Base-by-base conservation (phyloP, 805 yeast species). In the Lachancea quebecensis region DNA sequence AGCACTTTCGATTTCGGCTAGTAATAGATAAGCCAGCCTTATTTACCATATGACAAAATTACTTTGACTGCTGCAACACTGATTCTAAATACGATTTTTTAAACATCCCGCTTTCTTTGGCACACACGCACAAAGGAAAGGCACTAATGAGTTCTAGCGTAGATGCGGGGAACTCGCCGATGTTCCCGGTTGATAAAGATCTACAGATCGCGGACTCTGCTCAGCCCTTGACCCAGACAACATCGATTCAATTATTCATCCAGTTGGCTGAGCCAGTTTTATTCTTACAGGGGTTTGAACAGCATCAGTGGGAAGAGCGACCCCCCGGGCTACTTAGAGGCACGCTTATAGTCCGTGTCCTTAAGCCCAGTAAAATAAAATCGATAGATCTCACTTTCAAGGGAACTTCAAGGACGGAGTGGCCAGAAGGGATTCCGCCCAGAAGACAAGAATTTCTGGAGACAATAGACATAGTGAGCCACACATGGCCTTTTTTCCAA, bases 381-480 rank as follows among this genome's bases (percentile, higher is more conserved):
- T 60, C 75, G 15, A 77, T 90, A 10, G 60, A 68, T 4, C 68
- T 90, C 39, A 68, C 72, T 1, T 79, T 90, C 54, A 72, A 73
- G 42, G 97, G 96, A 1, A 59, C 63, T 1, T 76, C 85, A 32
- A 73, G 85, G 52, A 90, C 96, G 0, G 96, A 90, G 49, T 90
- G 97, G 96, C 97, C 97, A 2, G 97, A 93, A 58, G 99, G 99
- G 2, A 90, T 91, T 15, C 98, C 98, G 0, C 96, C 97, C 0
- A 86, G 84, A 59, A 80, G 81, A 52, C 70, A 71, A 14, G 84
- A 80, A 11, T 81, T 77, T 49, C 62, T 65, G 30, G 99, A 93
- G 54, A 62, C 74, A 17, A 77, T 75, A 50, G 84, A 77, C 42
- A 60, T 90, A 18, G 74, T 87, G 27, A 74, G 78, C 41, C 97